Conservation (phyloP, 768 basidiomycete genomes). For the Psilocybe sp. region DNA sequence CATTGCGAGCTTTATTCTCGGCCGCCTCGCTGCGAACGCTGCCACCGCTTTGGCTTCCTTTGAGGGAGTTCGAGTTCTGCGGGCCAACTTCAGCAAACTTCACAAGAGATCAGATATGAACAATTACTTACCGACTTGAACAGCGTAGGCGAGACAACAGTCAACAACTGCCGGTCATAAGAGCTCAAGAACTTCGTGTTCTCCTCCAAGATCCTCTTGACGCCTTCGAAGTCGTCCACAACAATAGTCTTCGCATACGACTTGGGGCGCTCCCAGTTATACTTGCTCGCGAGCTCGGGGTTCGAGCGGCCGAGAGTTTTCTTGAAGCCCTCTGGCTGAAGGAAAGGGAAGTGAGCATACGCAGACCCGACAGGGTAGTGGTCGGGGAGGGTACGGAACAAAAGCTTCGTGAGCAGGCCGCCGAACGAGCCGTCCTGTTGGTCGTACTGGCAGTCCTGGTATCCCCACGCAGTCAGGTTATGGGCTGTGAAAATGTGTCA, state of each 20-base stretch:
- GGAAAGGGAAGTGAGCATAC: conserved; percentile 82
- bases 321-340: conserved; percentile 54
- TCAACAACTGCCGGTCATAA: conserved; percentile 30
- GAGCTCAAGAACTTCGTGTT: conserved; percentile 26
- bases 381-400: conserved; percentile 69
- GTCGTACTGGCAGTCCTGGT: conserved; percentile 65
- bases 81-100: not conserved
- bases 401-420: conserved; percentile 69
- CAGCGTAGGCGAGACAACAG: conserved; percentile 22
- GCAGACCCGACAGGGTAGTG: conserved; percentile 62
- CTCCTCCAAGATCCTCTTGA: conserved; percentile 31
- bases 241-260: conserved; percentile 17
- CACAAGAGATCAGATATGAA: not conserved
- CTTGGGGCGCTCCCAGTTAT: conserved; percentile 57
- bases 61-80: not conserved
- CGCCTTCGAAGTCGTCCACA: conserved; percentile 30
- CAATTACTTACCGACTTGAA: conserved; percentile 15
- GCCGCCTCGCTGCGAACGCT: not conserved
- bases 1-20: not conserved
- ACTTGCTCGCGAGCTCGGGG: conserved; percentile 36
- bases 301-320: conserved; percentile 31
- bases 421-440: conserved; percentile 69
- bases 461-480: conserved; percentile 81
- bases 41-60: not conserved
- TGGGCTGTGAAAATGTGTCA: conserved; percentile 38